Conservation (phyloP, 805 yeast genomes). For the Myxozyma kluyveri region DNA sequence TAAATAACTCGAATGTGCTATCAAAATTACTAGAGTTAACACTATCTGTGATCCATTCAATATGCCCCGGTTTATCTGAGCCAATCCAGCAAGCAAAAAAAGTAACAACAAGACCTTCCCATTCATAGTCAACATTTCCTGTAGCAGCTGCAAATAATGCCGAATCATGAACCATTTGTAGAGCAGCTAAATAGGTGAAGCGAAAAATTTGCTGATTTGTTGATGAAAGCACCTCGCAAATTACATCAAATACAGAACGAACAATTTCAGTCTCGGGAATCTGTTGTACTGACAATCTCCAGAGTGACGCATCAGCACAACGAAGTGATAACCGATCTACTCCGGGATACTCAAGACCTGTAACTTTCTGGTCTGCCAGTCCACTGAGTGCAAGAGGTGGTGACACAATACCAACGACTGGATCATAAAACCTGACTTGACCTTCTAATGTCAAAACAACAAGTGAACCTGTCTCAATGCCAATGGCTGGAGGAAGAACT, state of each 20-base stretch:
- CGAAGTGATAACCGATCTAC: neutral
- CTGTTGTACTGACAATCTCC: neutral
- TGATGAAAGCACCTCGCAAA: slow-evolving; percentile 4
- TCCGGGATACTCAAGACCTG: neutral
- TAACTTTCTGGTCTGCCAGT: too few relatives aligned
- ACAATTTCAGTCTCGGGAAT: neutral
- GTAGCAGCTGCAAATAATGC: neutral
- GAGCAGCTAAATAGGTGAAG: slow-evolving; percentile 11
- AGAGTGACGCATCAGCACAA: neutral
- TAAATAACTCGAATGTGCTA: too few relatives aligned
- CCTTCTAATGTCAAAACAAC: neutral
- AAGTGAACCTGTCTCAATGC: neutral
- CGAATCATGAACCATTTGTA: slow-evolving; percentile 4
- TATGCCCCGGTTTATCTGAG: slow-evolving; percentile 1
- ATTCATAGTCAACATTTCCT: slow-evolving; percentile 11
- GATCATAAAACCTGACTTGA: neutral
- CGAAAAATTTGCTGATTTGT: slow-evolving; percentile 7
- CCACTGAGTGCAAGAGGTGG: neutral
- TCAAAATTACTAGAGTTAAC: too few relatives aligned
- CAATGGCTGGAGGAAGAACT: neutral
- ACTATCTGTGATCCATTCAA: neutral
- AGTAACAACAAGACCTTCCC: slow-evolving; percentile 26
- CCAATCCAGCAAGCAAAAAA: slow-evolving; percentile 27
- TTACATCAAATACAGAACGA: neutral
- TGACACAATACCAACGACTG: neutral